Conservation (phyloP, 2,329 filamentous ascomycete species). For the Ceratocystis cacaofunesta region DNA sequence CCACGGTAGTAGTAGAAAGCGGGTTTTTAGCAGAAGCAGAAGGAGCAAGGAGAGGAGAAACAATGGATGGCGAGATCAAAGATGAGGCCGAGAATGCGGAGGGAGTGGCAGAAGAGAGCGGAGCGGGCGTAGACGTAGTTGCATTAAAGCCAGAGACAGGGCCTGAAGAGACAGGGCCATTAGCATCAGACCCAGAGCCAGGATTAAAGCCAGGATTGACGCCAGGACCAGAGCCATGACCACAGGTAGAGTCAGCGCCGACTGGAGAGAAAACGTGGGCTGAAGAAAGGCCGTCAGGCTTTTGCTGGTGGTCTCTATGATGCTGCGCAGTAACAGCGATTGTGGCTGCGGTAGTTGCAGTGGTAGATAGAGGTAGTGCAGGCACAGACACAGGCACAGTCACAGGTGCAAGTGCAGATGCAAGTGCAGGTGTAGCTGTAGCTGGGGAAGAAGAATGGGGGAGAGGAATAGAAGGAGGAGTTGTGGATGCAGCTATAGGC, state of each 20-base stretch:
- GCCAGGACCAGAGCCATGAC: slow-evolving; percentile 5
- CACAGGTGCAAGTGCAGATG: background rate
- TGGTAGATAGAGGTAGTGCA: background rate
- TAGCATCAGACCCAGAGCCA: background rate
- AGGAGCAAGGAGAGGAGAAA: slow-evolving; percentile 1
- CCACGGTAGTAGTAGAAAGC: slow-evolving; percentile 14
- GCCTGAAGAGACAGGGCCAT: slow-evolving; percentile 14
- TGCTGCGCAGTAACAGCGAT: background rate
- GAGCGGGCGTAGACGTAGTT: slow-evolving; percentile 16
- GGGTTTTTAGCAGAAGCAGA: slow-evolving; percentile 4
- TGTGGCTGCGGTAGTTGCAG: too few species aligned
- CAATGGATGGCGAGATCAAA: slow-evolving; percentile 1
- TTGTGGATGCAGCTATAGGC: background rate
- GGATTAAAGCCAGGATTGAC: slow-evolving; percentile 1
- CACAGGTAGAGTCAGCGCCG: slow-evolving; percentile 4
- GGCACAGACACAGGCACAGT: background rate
- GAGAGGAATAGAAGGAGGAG: background rate
- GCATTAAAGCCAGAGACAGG: slow-evolving; percentile 17
- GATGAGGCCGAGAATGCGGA: slow-evolving; percentile 12
- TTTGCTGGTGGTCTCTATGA: background rate
- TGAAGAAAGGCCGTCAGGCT: slow-evolving; percentile 6
- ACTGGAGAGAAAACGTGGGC: slow-evolving; percentile 12
- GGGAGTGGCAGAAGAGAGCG: slow-evolving; percentile 18
- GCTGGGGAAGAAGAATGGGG: too few species aligned
- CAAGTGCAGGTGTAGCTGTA: background rate